phyloP scores from a whole-genome alignment of 176 grass and related monocot genomes.

The Aegilops umbellulata region DNA sequence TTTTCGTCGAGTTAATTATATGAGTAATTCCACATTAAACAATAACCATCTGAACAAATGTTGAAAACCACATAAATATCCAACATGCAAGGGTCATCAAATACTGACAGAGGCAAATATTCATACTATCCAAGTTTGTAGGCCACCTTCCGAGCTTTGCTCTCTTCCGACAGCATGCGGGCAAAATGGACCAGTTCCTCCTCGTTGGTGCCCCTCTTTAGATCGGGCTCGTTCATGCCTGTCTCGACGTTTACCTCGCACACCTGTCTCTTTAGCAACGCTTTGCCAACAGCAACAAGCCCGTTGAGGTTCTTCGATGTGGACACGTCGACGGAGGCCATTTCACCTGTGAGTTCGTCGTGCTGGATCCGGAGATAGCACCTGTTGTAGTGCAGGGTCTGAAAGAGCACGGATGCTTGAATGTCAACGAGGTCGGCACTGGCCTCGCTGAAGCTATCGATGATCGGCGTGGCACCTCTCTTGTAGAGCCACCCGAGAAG shows the following conservation, averaged over 20 bases:
- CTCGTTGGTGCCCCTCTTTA: too few relatives aligned
- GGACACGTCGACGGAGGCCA: conserved; percentile 28
- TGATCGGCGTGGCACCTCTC: conserved; percentile 39
- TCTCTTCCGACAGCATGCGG: conserved; percentile 10
- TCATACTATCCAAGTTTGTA: too few relatives aligned
- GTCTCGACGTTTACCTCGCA: conserved; percentile 37
- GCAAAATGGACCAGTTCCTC: conserved; percentile 25
- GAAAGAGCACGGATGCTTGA: too few relatives aligned
- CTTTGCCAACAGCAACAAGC: conserved; percentile 32
- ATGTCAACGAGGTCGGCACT: too few relatives aligned
- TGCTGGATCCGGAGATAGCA: conserved; percentile 68
- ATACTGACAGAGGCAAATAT: too few relatives aligned
- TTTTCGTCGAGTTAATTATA: too few relatives aligned
- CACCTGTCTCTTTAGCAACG: conserved; percentile 19
- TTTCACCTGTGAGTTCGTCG: conserved; percentile 16
- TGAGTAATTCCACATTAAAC: too few relatives aligned
- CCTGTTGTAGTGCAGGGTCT: conserved; percentile 19
- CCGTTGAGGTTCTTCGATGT: conserved; percentile 27
- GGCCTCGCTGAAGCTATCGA: conserved; percentile 21
- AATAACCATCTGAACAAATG: too few relatives aligned
- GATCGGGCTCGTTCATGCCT: too few relatives aligned
- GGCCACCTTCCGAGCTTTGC: background rate
- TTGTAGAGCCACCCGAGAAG: conserved; percentile 57
- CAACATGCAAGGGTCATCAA: too few relatives aligned
- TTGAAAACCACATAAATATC: too few relatives aligned